A percentile compares a stretch with the other conserved stretches of the same genome.
Evolutionary conservation across 306 rosid species (phyloP).

Genomic region (Castanea crenata): DNA sequence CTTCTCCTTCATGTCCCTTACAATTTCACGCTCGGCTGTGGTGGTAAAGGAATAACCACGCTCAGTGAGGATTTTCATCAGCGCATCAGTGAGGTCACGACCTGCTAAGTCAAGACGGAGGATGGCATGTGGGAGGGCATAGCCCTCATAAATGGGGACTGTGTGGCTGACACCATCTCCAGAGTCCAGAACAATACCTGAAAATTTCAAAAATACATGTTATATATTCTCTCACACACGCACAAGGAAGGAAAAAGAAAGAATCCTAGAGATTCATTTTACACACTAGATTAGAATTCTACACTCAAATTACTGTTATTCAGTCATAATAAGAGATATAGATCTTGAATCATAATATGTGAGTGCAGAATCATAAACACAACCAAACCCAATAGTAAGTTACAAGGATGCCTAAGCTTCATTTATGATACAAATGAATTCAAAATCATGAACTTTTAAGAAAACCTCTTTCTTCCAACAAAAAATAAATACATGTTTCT

Average conservation of each 20-base stretch:
- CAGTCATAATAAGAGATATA: neutral
- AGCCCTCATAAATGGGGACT: slow-evolving; percentile 78
- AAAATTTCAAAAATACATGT: slow-evolving; percentile 7
- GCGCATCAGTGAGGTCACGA: slow-evolving; percentile 84
- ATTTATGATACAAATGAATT: no score
- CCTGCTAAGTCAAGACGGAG: slow-evolving; percentile 90
- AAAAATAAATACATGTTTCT: neutral
- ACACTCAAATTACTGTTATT: neutral
- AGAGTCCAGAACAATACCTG: slow-evolving; percentile 84
- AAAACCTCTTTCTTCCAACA: no score
- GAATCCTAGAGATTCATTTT: neutral
- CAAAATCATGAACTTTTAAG: no score
- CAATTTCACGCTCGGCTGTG: slow-evolving; percentile 85
- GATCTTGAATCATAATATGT: neutral
- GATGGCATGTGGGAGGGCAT: slow-evolving; percentile 84
- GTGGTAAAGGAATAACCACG: slow-evolving; percentile 92
- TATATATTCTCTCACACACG: neutral
- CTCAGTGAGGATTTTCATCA: slow-evolving; percentile 84
- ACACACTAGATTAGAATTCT: neutral
- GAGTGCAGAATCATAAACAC: neutral
- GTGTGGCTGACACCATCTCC: slow-evolving; percentile 94
- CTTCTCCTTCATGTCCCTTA: slow-evolving; percentile 87
- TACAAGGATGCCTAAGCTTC: neutral
- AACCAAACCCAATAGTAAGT: neutral
- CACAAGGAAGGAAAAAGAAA: neutral